Evolutionary conservation across 2,329 filamentous ascomycete genomes (phyloP), one percentile per base, ranked within the genome.

Genomic region (Lasiodiplodia citricola): DNA sequence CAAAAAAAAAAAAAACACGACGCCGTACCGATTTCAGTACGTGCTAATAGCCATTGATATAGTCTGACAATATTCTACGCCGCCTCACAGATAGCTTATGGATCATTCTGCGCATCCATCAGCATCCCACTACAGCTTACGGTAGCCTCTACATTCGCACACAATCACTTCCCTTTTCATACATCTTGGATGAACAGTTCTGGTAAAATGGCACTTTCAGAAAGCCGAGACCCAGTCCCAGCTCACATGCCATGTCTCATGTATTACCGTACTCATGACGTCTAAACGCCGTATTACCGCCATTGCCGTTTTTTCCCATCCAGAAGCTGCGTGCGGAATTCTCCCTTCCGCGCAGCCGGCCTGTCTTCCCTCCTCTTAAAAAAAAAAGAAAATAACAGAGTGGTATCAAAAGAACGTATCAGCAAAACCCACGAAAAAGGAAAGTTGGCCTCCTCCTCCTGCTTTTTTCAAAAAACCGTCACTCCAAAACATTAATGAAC

Each of bases 381-480:
- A 50, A 47, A 18, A 47, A 47, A 21, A 47, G 44, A 18, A 47
- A 47, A 44, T 51, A 51, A 50, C 25, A 25, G 37, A 63, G 44
- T 51, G 58, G 58, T 63, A 63, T 63, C 58, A 51, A 63, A 63
- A 28, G 58, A 63, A 63, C 25, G 56, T 58, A 21, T 16, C 57
- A 60, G 21, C 57, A 31, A 51, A 51, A 21, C n/a, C 5, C 7
- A 44, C 44, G 7, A 25, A 23, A 44, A 60, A 44, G 21, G 41
- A 28, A 44, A 41, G 23, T 23, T 16, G 6, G 16, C 18, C 14
- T 28, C 13, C 13, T 8, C 51, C 52, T 28, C 5, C 52, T 55
- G 18, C 14, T 31, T n/a, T 11, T 5, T 35, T 31, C 3, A 6
- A 16, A 8, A 14, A 10, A 5, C 13, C 23, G n/a, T 10, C 16